A percentile compares a stretch with the other conserved stretches of the same genome.
Evolutionary conservation across 208 protist species (phyloP).

Genomic region (Crithidia mellificae): DNA sequence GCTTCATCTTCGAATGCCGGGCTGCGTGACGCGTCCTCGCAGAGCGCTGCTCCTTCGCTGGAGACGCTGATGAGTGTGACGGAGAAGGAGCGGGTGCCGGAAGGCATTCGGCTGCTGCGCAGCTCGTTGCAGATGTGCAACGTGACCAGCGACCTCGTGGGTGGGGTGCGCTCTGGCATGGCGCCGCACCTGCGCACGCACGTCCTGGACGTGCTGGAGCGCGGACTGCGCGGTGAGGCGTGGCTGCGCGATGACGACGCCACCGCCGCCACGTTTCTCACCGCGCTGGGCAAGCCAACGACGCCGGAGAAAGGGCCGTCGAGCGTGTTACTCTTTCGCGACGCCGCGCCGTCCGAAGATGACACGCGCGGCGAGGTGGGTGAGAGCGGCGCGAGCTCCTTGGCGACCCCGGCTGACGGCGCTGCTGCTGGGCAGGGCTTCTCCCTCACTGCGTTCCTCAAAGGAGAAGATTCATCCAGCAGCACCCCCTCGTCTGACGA

Average conservation of each 20-base stretch:
- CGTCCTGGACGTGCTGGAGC: slow-evolving; percentile 43
- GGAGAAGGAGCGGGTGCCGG: slow-evolving; percentile 36
- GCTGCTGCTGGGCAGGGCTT: slow-evolving; percentile 3
- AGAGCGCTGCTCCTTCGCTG: neutral
- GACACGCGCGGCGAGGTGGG: neutral
- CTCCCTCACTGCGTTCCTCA: slow-evolving; percentile 27
- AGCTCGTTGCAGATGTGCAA: slow-evolving; percentile 48
- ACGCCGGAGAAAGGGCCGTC: slow-evolving; percentile 26
- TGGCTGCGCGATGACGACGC: slow-evolving; percentile 28
- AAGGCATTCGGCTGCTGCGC: slow-evolving; percentile 49
- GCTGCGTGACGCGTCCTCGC: neutral
- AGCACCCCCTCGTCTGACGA: slow-evolving; percentile 1
- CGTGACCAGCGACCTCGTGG: slow-evolving; percentile 50
- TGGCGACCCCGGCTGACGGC: neutral
- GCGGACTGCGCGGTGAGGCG: slow-evolving; percentile 48
- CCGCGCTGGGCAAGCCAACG: slow-evolving; percentile 22
- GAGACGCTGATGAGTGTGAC: slow-evolving; percentile 27
- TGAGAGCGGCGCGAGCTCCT: neutral
- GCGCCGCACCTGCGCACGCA: slow-evolving; percentile 52
- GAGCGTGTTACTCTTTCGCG: slow-evolving; percentile 28
- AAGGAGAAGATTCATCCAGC: slow-evolving; percentile 8
- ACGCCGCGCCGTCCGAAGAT: neutral
- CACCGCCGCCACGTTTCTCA: slow-evolving; percentile 7
- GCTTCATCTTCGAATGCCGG: neutral
- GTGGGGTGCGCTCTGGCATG: slow-evolving; percentile 48